Evolutionary conservation across 73 alveolate species (phyloP), one percentile per base, ranked within the genome.

Genomic region (Stentor coeruleus): DNA sequence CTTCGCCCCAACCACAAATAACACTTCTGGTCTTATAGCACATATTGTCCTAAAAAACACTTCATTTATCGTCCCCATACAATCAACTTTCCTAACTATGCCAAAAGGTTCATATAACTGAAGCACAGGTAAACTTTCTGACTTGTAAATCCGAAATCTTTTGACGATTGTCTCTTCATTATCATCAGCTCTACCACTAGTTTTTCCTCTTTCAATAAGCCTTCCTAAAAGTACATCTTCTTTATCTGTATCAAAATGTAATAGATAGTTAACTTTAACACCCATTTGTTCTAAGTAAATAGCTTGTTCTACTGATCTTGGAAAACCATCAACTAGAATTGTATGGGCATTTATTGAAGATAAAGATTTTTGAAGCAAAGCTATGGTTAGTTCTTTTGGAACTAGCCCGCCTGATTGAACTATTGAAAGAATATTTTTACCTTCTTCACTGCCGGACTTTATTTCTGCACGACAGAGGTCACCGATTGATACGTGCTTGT

Each of bases 151-250:
- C 40, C 87, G 83, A 84, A 97, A 94, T 91, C 99, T 95, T 91
- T 97, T 97, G 83, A 82, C 90, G 77, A 97, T 91, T 59, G 99
- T 89, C 90, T 96, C 99, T 76, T 90, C 95, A 87, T 97, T 97
- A 86, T 97, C 99, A 92, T 97, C 99, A 26, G 89, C 93, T 87
- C 99, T 90, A 14, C 99, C 99, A 57, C 89, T 82, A n/a, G 37
- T 84, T 87, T 95, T 95, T 38, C 96, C 97, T 85, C 99, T 87
- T 85, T 93, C 90, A 79, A 95, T 74, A 74, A 97, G 86, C 75
- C 99, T 85, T 75, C 91, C 90, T 72, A 87, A 91, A 94, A 95
- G 91, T 33, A 86, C 96, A 74, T 96, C 98, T 82, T 93, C 98
- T 77, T 82, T 59, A 28, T 86, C 89, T 58, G 72, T 81, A 40